Percentiles rank a stretch among this genome's conserved stretches.
Conservation (phyloP, 495 filamentous ascomycete species). For the Arthonia radiata region DNA sequence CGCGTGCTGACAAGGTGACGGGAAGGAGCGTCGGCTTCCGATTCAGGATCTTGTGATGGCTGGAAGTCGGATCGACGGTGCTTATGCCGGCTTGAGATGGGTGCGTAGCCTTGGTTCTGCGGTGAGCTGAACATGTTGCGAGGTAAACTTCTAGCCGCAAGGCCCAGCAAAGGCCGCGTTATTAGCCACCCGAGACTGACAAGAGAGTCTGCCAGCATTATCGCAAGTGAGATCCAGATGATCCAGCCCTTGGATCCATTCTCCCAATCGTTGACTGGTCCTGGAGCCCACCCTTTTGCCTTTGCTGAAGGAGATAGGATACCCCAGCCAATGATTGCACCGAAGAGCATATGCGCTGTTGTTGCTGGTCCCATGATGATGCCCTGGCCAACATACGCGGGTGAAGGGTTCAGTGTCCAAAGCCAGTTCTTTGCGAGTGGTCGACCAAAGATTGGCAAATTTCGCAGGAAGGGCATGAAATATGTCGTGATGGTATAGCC, state of each 20-base stretch:
- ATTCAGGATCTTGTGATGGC: not conserved
- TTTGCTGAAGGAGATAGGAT: conserved; percentile 77
- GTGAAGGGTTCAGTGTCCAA: conserved; percentile 87
- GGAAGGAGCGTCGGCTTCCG: conserved; percentile 53
- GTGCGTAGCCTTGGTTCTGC: no score
- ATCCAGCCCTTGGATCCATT: conserved; percentile 93
- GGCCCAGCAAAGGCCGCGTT: conserved; percentile 32
- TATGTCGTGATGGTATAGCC: conserved; percentile 66
- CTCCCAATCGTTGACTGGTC: conserved; percentile 65
- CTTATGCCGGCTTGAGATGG: no score
- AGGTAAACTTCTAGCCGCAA: no score
- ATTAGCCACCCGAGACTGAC: conserved; percentile 69
- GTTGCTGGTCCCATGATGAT: conserved; percentile 76
- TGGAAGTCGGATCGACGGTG: no score
- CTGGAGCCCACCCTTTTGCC: conserved; percentile 66
- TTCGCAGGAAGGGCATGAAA: conserved; percentile 66
- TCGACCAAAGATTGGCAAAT: conserved; percentile 63
- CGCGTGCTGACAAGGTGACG: conserved; percentile 56
- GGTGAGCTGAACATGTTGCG: no score
- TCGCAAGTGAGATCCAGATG: conserved; percentile 79
- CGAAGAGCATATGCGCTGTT: conserved; percentile 85
- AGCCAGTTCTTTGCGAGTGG: conserved; percentile 58
- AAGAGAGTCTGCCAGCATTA: conserved; percentile 88
- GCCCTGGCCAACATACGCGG: conserved; percentile 75
- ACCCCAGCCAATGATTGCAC: conserved; percentile 76